Conservation (phyloP, 129 eudicot species). For the Flaveria linearis region DNA sequence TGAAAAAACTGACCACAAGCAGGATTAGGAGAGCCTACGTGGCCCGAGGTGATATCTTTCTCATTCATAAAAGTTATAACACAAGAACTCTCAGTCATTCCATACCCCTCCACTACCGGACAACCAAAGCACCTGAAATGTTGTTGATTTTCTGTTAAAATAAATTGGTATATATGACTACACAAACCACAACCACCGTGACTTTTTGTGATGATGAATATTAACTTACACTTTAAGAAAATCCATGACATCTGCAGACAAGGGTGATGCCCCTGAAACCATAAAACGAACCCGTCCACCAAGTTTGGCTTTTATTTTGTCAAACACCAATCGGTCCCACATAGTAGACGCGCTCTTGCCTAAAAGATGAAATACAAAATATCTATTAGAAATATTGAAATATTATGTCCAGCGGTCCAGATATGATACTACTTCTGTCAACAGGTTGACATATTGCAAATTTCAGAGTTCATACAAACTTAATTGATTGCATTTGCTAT, state of each 20-base stretch:
- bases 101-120: slow-evolving; percentile 69
- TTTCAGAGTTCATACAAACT: neutral
- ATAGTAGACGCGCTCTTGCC: slow-evolving; percentile 78
- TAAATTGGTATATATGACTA: neutral
- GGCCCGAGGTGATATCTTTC: slow-evolving; percentile 60
- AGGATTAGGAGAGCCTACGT: slow-evolving; percentile 76
- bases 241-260: slow-evolving; percentile 86
- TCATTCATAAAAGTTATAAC: slow-evolving; percentile 54
- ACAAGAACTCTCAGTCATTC: slow-evolving; percentile 86
- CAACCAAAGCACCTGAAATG: slow-evolving; percentile 79
- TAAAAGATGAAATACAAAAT: slow-evolving; percentile 26
- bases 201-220: slow-evolving; percentile 5
- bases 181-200: neutral
- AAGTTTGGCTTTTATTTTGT: slow-evolving; percentile 71
- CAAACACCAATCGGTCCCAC: slow-evolving; percentile 83
- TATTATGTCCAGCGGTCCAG: neutral
- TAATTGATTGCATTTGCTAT: neutral
- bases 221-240: slow-evolving; percentile 73
- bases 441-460: no score
- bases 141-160: slow-evolving; percentile 5
- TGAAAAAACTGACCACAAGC: slow-evolving; percentile 64
- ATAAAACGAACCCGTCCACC: slow-evolving; percentile 87
- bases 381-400: slow-evolving; percentile 2
- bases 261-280: slow-evolving; percentile 83
- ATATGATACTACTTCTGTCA: neutral